Base-by-base conservation (phyloP, 2,329 filamentous ascomycete species). In the Ascocoryne sarcoides region DNA sequence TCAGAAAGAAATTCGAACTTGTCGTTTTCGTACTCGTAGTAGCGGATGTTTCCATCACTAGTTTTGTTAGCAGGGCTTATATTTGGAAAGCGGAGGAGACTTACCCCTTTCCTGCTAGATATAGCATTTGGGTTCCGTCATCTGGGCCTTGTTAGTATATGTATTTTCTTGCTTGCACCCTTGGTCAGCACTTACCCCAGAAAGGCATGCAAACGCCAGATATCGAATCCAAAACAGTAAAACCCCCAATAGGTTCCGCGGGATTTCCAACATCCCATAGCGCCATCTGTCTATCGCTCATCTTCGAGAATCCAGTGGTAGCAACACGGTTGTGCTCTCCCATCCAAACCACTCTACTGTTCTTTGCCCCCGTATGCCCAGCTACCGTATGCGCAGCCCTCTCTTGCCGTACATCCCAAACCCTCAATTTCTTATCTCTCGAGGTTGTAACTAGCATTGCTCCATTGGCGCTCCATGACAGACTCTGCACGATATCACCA, bases 161-260 rank as follows among this genome's bases (percentile, higher is more conserved):
- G n/a, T n/a, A n/a, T n/a, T n/a, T n/a, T n/a, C n/a, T n/a, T n/a
- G n/a, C n/a, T n/a, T n/a, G n/a, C n/a, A n/a, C n/a, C n/a, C n/a
- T n/a, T n/a, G n/a, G n/a, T n/a, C n/a, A 35, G 55, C 1, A 8
- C 69, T 51, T 61, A 78, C 75, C 92, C 92, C 92, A 98, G 76
- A 98, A 96, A 21, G 92, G 92, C 86, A 98, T 95, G 73, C 88
- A 94, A 45, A 98, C 89, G 61, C 92, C 92, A 33, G 90, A 95
- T 57, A 95, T 95, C 34, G 87, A 93, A 65, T 98, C 92, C 36
- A 98, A 75, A 53, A 84, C 84, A 55, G 77, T 81, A 67, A 95
- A 95, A 12, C 88, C 89, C 37, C 86, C 88, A 55, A 96, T 82
- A 36, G 92, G 92, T 56, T 93, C 82, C 26, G 63, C 66, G 14